Evolutionary conservation across 441 rosid species (phyloP), one percentile per base, ranked within the genome.

Genomic region (Dalechampia spathulata): DNA sequence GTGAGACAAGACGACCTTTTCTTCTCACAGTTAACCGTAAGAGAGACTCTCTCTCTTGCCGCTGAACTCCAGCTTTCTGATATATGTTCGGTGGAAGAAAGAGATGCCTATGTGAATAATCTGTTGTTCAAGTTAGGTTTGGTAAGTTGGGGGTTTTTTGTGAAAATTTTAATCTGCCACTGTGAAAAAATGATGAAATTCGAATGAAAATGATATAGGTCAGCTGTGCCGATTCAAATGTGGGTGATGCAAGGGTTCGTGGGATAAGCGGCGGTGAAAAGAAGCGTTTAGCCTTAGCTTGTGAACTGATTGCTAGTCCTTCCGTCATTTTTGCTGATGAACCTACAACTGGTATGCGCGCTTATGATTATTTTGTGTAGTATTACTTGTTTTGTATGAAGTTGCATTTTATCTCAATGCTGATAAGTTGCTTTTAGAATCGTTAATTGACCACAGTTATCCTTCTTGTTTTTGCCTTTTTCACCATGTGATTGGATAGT

Each of bases 221-320:
- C 64, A 79, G 85, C 60, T 88, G 95, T 67, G 91, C 98, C 48
- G 87, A 86, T 71, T 67, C 92, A 39, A 77, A 61, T 65, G 89
- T 92, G 54, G 98, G 98, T 43, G 98, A 92, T 81, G 87, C 94
- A 62, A 88, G 88, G 76, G 90, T 83, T 62, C 95, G 95, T 62
- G 98, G 98, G 61, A 81, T 88, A 65, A 92, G 98, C 60, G 98
- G 98, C 16, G 98, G 98, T 62, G 98, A 92, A 70, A 92, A 80
- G 79, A 92, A 92, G 63, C 91, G 94, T 15, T 69, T 92, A 20
- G 78, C 96, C 0, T 67, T 88, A 51, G 99, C 96, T 0, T 92
- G 96, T 65, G 99, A 92, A 80, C 82, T 92, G 61, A 92, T 92
- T 39, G 96, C 99, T 44, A 92, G 99, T 53, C 99, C 99, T 48